Evolutionary conservation across 2,329 filamentous ascomycete species (phyloP).

Genomic region (Fusarium fujikuroi): DNA sequence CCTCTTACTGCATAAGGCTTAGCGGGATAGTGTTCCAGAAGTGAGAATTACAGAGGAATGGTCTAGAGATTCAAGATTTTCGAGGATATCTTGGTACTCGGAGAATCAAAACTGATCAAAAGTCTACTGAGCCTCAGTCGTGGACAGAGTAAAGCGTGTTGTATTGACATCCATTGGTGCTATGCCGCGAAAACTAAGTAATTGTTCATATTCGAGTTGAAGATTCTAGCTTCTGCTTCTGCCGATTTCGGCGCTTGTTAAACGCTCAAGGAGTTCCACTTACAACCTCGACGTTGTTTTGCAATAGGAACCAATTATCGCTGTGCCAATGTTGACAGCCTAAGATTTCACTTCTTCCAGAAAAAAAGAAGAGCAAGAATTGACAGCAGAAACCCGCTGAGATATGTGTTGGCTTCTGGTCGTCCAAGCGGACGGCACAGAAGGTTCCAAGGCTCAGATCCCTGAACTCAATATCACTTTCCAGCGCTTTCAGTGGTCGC

Average conservation of each 20-base stretch:
- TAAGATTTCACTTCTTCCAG: constrained; percentile 6
- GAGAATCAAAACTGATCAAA: no score
- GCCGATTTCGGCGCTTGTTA: constrained; percentile 16
- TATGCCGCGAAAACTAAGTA: background rate
- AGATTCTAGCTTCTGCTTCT: constrained; percentile 3
- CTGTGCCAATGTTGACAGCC: background rate
- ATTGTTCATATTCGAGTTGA: background rate
- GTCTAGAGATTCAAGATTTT: background rate
- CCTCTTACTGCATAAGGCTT: constrained; percentile 48
- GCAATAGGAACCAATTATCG: background rate
- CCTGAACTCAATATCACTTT: constrained; percentile 3
- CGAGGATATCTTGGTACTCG: background rate
- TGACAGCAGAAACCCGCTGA: background rate
- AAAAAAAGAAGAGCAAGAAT: background rate
- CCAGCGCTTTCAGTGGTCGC: constrained; percentile 12
- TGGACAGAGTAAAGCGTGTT: background rate
- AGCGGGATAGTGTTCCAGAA: constrained; percentile 24
- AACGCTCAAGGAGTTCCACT: constrained; percentile 13
- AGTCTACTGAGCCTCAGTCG: background rate
- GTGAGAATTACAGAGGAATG: constrained; percentile 4
- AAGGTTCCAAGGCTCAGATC: background rate
- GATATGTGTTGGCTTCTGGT: background rate
- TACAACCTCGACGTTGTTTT: background rate
- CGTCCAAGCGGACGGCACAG: constrained; percentile 1
- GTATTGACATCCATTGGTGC: no score